A percentile compares a stretch with the other conserved stretches of the same genome.
Evolutionary conservation across 208 protist genomes (phyloP).

Genomic region (Acanthamoeba rhysodes): DNA sequence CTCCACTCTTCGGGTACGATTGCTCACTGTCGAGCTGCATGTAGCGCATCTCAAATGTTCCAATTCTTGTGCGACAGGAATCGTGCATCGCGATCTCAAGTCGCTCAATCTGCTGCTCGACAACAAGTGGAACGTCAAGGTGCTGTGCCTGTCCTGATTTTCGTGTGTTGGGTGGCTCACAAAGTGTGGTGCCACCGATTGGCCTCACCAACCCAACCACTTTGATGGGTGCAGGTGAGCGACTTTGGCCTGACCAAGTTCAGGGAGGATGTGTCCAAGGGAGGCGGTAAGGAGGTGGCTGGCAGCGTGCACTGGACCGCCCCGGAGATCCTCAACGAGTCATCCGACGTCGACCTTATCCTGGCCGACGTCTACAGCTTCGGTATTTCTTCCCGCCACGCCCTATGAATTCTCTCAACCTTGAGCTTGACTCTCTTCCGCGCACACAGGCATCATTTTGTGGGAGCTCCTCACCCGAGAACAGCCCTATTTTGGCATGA

Average conservation of each 20-base stretch:
- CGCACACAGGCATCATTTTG: background rate
- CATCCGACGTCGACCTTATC: background rate
- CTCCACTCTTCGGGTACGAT: background rate
- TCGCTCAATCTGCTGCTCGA: background rate
- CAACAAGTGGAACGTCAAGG: background rate
- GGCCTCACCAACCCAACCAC: background rate
- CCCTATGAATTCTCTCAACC: background rate
- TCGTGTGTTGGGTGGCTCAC: too few relatives aligned
- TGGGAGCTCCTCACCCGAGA: constrained; percentile 44
- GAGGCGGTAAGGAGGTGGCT: background rate
- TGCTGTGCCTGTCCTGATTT: background rate
- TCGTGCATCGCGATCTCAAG: background rate
- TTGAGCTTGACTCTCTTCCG: background rate
- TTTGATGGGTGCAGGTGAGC: background rate
- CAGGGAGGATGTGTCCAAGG: background rate
- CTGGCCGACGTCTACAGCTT: background rate
- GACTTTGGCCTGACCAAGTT: constrained; percentile 26
- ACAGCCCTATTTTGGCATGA: constrained; percentile 24
- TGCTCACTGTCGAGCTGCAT: too few relatives aligned
- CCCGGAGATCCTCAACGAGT: background rate
- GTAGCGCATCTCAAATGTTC: too few relatives aligned
- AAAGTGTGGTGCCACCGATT: too few relatives aligned
- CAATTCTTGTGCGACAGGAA: too few relatives aligned
- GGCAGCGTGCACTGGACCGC: constrained; percentile 27
- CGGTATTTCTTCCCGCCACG: background rate